A percentile compares a stretch with the other conserved stretches of the same genome.
Conservation (phyloP, 2,329 filamentous ascomycete species). For the Paracoccidioides lutzii region DNA sequence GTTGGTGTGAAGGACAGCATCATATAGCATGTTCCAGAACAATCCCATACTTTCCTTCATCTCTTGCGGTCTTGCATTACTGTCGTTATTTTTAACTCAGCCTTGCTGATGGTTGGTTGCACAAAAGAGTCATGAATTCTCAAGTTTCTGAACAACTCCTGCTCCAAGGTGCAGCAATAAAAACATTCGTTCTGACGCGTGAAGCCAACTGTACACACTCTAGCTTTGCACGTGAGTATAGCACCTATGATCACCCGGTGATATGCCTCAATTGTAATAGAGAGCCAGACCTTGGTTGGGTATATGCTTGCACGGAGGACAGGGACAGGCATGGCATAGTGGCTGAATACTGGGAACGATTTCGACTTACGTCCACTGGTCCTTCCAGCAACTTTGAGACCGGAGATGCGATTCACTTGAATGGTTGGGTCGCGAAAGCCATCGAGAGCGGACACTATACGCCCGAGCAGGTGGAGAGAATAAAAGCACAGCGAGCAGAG, state of each 20-base stretch:
- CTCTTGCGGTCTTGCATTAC: too few species aligned
- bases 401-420: constrained; percentile 18
- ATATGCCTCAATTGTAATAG: constrained; percentile 48
- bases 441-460: constrained; percentile 33
- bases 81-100: background rate
- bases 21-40: too few species aligned
- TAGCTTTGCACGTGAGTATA: constrained; percentile 51
- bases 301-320: constrained; percentile 63
- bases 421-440: constrained; percentile 28
- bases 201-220: constrained; percentile 49
- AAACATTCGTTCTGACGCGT: constrained; percentile 2
- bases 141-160: background rate
- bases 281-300: constrained; percentile 50
- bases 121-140: background rate
- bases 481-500: constrained; percentile 30
- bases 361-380: background rate
- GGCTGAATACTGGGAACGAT: constrained; percentile 18
- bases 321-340: constrained; percentile 32
- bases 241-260: constrained; percentile 30
- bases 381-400: constrained; percentile 5
- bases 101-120: background rate
- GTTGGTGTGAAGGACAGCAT: too few species aligned
- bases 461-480: constrained; percentile 26
- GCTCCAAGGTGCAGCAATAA: background rate
- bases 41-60: background rate